Evolutionary conservation across 371 early-diverging fungal genomes (phyloP).

Genomic region (Cokeromyces recurvatus): DNA sequence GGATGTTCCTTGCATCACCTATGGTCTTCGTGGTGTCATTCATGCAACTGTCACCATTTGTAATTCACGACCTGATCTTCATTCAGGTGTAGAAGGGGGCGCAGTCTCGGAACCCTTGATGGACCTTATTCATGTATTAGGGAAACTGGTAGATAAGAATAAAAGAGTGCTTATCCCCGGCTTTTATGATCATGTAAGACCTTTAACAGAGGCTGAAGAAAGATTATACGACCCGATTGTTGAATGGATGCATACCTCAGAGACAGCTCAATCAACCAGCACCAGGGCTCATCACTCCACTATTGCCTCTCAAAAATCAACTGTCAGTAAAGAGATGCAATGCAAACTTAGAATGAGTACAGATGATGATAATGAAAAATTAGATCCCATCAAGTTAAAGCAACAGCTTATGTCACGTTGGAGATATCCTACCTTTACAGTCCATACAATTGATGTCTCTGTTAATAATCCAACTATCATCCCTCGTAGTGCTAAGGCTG

Average conservation of each 20-base stretch:
- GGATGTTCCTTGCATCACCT: slow-evolving; percentile 62
- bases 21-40: slow-evolving; percentile 73
- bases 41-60: slow-evolving; percentile 61
- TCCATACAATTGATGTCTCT: slow-evolving; percentile 78
- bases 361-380: slow-evolving; percentile 17
- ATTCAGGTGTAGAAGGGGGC: slow-evolving; percentile 86
- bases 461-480: slow-evolving; percentile 73
- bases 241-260: slow-evolving; percentile 39
- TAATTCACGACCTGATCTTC: slow-evolving; percentile 52
- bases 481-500: slow-evolving; percentile 63
- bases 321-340: slow-evolving; percentile 13
- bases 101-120: slow-evolving; percentile 75
- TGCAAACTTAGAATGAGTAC: slow-evolving; percentile 13
- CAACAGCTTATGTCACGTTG: slow-evolving; percentile 70
- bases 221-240: slow-evolving; percentile 52
- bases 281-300: slow-evolving; percentile 33
- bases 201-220: slow-evolving; percentile 49
- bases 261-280: slow-evolving; percentile 12
- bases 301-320: slow-evolving; percentile 13
- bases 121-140: slow-evolving; percentile 65
- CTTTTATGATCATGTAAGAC: slow-evolving; percentile 55
- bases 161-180: slow-evolving; percentile 64
- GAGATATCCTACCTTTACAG: slow-evolving; percentile 77
- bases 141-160: slow-evolving; percentile 51
- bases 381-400: slow-evolving; percentile 18